A percentile compares a stretch with the other conserved stretches of the same genome.
Evolutionary conservation across 306 rosid species (phyloP).

Genomic region (Prosopis cineraria): DNA sequence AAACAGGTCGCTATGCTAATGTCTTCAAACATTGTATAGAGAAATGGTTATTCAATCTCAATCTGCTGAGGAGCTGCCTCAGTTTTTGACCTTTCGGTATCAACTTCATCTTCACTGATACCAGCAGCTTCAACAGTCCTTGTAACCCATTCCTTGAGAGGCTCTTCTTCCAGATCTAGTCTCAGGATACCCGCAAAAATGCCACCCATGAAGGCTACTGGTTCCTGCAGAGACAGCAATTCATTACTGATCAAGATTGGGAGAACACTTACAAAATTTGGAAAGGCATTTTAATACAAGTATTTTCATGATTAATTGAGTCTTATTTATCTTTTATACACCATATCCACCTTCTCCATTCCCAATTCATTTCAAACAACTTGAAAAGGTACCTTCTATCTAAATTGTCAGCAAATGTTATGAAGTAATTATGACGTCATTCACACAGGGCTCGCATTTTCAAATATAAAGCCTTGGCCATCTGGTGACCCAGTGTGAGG

Average conservation of each 20-base stretch:
- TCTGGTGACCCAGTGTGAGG: neutral
- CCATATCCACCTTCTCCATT: too few species aligned
- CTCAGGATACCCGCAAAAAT: constrained; percentile 82
- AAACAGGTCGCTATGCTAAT: neutral
- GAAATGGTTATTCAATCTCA: constrained; percentile 64
- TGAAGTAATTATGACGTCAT: neutral
- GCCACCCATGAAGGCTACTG: constrained; percentile 92
- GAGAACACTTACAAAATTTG: constrained; percentile 5
- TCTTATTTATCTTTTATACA: too few species aligned
- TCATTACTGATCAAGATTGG: neutral
- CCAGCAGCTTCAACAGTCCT: constrained; percentile 84
- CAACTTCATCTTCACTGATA: constrained; percentile 57
- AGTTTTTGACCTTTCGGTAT: constrained; percentile 46
- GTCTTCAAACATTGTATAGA: neutral
- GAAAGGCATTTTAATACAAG: too few species aligned
- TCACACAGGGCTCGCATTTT: constrained; percentile 2
- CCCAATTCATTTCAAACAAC: constrained; percentile 1
- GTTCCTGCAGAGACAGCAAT: constrained; percentile 60
- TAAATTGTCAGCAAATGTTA: neutral
- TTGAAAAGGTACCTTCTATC: neutral
- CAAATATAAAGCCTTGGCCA: neutral
- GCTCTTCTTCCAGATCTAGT: constrained; percentile 90
- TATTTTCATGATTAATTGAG: too few species aligned
- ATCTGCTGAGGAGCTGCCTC: constrained; percentile 77
- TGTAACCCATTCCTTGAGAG: constrained; percentile 88